A percentile compares a stretch with the other conserved stretches of the same genome.
These are phyloP conservation scores for Sapria himalayana DNA, from an alignment of 345 rosid genomes.

Conservation along the genomic window DNA sequence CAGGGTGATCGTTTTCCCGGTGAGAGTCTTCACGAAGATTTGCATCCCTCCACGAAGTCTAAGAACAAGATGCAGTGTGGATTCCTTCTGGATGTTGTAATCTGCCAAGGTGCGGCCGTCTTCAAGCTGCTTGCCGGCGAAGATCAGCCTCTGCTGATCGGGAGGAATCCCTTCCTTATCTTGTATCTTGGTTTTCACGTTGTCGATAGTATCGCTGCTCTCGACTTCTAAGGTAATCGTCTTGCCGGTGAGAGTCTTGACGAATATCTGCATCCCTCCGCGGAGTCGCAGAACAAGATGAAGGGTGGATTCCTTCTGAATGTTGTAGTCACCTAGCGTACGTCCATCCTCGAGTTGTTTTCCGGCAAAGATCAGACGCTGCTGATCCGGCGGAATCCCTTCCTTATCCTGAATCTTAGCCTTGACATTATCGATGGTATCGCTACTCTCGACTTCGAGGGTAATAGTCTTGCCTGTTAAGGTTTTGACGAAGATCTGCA, in stretches of 20 bases:
- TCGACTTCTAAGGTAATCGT: too few species aligned
- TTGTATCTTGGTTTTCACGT: too few species aligned
- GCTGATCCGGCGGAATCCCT: conserved; percentile 4
- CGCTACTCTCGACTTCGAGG: too few species aligned
- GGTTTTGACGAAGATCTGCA: conserved; percentile 10
- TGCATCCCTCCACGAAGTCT: conserved; percentile 14
- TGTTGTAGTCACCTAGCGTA: conserved; percentile 6
- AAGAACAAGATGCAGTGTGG: conserved; percentile 12
- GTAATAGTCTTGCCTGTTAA: conserved; percentile 9
- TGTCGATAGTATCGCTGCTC: too few species aligned
- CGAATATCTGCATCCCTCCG: conserved; percentile 11
- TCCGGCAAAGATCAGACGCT: conserved; percentile 5
- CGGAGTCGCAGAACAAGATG: conserved; percentile 8
- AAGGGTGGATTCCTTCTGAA: conserved; percentile 8
- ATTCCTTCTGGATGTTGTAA: too few species aligned
- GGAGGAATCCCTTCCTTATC: too few species aligned
- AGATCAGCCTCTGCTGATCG: too few species aligned
- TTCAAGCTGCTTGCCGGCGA: conserved; percentile 12
- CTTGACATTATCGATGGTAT: too few species aligned
- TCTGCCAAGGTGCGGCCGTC: conserved; percentile 11
- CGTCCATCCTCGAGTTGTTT: conserved; percentile 8
- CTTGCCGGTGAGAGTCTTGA: conserved; percentile 9
- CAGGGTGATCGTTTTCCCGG: too few species aligned
- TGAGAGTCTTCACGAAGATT: too few species aligned
- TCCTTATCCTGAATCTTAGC: conserved; percentile 7